Evolutionary conservation across 306 rosid species (phyloP).

Genomic region (Begonia loranthoides): DNA sequence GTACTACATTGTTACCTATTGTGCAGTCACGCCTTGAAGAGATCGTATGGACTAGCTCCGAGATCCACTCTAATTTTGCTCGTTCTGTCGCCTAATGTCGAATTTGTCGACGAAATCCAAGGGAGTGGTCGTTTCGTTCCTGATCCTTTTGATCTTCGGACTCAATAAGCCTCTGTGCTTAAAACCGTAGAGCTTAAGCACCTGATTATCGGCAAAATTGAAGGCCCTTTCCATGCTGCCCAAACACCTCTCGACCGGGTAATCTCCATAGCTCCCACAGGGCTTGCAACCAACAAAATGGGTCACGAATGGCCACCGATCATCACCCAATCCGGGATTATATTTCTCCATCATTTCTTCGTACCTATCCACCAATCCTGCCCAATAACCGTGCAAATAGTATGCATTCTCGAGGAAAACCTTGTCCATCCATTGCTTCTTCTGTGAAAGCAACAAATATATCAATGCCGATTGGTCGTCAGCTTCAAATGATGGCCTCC

Average conservation of each 20-base stretch:
- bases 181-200: constrained; percentile 79
- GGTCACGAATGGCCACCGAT: constrained; percentile 98
- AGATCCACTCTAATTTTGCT: constrained; percentile 19
- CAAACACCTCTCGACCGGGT: constrained; percentile 85
- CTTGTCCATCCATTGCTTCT: constrained; percentile 86
- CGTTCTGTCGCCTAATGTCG: constrained; percentile 57
- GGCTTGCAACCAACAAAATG: constrained; percentile 99
- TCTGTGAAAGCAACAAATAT: constrained; percentile 68
- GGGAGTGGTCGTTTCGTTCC: constrained; percentile 78
- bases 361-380: constrained; percentile 87
- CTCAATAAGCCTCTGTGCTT: constrained; percentile 84
- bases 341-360: constrained; percentile 98
- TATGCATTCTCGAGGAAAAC: constrained; percentile 82
- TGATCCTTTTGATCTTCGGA: constrained; percentile 85
- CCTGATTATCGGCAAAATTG: constrained; percentile 95
- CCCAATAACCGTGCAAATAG: constrained; percentile 97
- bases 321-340: constrained; percentile 89
- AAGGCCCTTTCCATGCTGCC: constrained; percentile 97
- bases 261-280: constrained; percentile 98
- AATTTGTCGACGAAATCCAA: constrained; percentile 58
- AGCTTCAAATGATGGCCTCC: constrained; percentile 92
- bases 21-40: constrained; percentile 2
- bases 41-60: constrained; percentile 31
- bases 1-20: constrained; percentile 28
- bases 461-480: constrained; percentile 97